Conservation (phyloP, 345 rosid genomes). For the Clausena lansium region DNA sequence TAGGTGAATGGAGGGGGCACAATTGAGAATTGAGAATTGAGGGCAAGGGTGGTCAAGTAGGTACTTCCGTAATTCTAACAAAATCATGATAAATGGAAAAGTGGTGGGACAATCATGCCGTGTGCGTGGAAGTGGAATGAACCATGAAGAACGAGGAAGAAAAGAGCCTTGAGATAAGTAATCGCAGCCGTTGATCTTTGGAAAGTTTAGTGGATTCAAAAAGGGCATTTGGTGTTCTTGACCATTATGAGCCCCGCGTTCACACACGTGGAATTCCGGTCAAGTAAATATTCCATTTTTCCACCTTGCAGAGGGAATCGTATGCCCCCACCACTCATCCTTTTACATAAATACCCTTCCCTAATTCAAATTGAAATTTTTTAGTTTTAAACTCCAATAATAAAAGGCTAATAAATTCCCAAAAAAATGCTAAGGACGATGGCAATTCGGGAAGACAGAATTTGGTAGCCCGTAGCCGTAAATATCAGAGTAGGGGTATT, state of each 20-base stretch:
- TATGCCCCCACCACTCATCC: not conserved
- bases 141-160: not conserved
- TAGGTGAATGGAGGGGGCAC: not conserved
- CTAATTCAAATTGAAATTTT: not conserved
- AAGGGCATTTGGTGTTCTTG: conserved; percentile 29
- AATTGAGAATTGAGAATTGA: not conserved
- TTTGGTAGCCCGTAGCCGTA: not conserved
- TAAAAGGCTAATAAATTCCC: too few species aligned
- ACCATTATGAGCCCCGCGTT: conserved; percentile 20
- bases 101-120: conserved; percentile 41
- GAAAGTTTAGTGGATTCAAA: not conserved
- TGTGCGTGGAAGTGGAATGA: conserved; percentile 34
- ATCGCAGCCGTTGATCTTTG: conserved; percentile 37
- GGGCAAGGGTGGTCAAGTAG: conserved; percentile 3
- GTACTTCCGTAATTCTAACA: conserved; percentile 38
- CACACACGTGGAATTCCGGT: conserved; percentile 36
- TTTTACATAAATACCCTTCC: conserved; percentile 10
- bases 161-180: conserved; percentile 14
- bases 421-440: not conserved
- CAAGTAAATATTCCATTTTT: conserved; percentile 15
- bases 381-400: too few species aligned
- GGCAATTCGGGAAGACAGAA: conserved; percentile 10
- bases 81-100: conserved; percentile 29
- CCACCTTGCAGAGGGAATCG: conserved; percentile 22
- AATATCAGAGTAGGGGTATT: conserved; percentile 9